Evolutionary conservation across 2,329 filamentous ascomycete species (phyloP).

Genomic region (Daldinia sp.): DNA sequence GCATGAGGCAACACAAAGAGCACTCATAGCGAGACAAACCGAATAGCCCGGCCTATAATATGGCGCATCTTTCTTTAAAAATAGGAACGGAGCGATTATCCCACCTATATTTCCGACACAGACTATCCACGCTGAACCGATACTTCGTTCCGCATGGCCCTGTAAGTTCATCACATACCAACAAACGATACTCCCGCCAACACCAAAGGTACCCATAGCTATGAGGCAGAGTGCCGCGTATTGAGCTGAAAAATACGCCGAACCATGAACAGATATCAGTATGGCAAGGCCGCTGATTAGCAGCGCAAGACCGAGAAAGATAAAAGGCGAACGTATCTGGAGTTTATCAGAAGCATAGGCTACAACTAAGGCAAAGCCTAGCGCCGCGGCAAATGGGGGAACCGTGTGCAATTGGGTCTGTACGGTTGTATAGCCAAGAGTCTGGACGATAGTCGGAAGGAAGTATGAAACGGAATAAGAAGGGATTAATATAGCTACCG

Average conservation of each 20-base stretch:
- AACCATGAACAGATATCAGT: not conserved
- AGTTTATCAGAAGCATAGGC: not conserved
- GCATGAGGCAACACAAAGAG: not conserved
- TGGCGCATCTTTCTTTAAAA: not conserved
- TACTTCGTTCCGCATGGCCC: constrained; percentile 45
- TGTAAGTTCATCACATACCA: constrained; percentile 59
- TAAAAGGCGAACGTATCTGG: not conserved
- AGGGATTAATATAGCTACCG: not conserved
- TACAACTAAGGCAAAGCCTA: not conserved
- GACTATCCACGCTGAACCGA: not conserved
- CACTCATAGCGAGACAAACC: not conserved
- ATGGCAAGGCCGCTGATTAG: not conserved
- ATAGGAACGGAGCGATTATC: not conserved
- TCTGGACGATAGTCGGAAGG: not conserved
- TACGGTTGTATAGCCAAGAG: not conserved
- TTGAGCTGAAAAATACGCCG: constrained; percentile 28
- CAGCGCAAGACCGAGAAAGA: not conserved
- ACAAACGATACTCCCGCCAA: constrained; percentile 48
- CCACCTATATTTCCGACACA: not conserved
- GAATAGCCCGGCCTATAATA: not conserved
- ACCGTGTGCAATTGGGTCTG: not conserved
- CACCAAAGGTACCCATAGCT: constrained; percentile 53
- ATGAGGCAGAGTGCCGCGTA: constrained; percentile 57
- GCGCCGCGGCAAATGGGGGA: not conserved
- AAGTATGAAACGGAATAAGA: not conserved